Conservation (phyloP, 495 filamentous ascomycete genomes). For the Aspergillus cavernicola region DNA sequence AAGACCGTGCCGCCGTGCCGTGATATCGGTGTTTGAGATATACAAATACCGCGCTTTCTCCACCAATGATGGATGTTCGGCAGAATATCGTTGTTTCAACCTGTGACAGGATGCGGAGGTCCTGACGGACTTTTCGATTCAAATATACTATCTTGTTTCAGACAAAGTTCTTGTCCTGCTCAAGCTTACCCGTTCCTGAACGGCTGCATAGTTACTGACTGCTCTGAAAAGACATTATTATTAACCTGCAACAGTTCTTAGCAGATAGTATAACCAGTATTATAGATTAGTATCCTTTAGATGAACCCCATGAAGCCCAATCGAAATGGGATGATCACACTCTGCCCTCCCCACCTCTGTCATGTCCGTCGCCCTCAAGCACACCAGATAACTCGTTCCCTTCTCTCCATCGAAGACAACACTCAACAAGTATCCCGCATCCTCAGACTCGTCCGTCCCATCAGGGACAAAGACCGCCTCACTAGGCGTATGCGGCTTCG, state of each 20-base stretch:
- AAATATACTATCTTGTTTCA: no score
- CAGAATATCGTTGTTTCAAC: not conserved
- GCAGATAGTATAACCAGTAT: no score
- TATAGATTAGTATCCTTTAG: not conserved
- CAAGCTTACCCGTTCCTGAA: no score
- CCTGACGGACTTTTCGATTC: no score
- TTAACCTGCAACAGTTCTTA: no score
- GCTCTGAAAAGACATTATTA: no score
- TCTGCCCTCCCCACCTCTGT: constrained; percentile 13
- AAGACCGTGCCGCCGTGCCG: no score
- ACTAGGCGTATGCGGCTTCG: constrained; percentile 11
- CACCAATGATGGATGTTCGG: not conserved
- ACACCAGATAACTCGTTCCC: constrained; percentile 15
- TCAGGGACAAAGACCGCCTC: constrained; percentile 17
- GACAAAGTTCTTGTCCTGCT: no score
- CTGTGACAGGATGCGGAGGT: not conserved
- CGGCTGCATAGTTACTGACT: no score
- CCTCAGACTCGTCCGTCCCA: constrained; percentile 1
- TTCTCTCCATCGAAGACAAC: constrained; percentile 16
- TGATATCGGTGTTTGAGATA: not conserved
- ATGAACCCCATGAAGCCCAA: constrained; percentile 11
- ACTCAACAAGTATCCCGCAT: constrained; percentile 15
- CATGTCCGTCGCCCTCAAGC: constrained; percentile 12
- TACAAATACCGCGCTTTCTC: not conserved
- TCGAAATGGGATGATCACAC: not conserved